A percentile compares a stretch with the other conserved stretches of the same genome.
Conservation (phyloP, 1,284 basidiomycete genomes). For the Farysia itapuensis region DNA sequence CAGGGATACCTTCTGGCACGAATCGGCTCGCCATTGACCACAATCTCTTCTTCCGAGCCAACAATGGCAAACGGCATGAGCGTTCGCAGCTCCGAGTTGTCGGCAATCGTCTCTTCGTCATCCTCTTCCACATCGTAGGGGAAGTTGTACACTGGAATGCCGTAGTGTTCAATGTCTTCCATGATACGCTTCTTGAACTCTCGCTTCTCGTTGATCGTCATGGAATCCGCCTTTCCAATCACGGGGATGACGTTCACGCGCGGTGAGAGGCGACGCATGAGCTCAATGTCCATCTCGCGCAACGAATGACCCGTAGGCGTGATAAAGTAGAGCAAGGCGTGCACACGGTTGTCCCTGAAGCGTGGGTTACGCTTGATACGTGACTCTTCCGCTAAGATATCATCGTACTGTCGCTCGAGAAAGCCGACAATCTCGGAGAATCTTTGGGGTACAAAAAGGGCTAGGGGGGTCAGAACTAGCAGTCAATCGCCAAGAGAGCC, state of each 20-base stretch:
- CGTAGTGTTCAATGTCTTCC: constrained; percentile 99
- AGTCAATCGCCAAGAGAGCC: too few relatives aligned
- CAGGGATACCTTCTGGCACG: constrained; percentile 93
- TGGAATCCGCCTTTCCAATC: constrained; percentile 92
- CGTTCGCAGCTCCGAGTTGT: constrained; percentile 68
- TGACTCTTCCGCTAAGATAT: constrained; percentile 97
- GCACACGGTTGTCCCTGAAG: constrained; percentile 87
- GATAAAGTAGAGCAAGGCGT: constrained; percentile 97
- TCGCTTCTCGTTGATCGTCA: constrained; percentile 68
- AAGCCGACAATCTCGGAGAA: constrained; percentile 84
- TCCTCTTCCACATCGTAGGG: constrained; percentile 98
- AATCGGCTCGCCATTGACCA: constrained; percentile 85
- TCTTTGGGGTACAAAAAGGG: constrained; percentile 11
- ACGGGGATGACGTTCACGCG: constrained; percentile 97
- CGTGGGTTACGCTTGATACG: constrained; percentile 99
- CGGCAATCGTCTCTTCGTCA: constrained; percentile 96
- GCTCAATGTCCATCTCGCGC: constrained; percentile 94
- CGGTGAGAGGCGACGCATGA: constrained; percentile 57
- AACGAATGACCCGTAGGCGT: constrained; percentile 85
- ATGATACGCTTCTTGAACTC: constrained; percentile 97
- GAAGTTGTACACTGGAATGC: constrained; percentile 99
- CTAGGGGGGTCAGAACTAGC: too few relatives aligned
- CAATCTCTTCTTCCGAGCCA: constrained; percentile 94
- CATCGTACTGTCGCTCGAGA: constrained; percentile 98
- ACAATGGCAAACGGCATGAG: constrained; percentile 86